Conservation (phyloP, 179 eudicot species). For the Gypsophila paniculata region DNA sequence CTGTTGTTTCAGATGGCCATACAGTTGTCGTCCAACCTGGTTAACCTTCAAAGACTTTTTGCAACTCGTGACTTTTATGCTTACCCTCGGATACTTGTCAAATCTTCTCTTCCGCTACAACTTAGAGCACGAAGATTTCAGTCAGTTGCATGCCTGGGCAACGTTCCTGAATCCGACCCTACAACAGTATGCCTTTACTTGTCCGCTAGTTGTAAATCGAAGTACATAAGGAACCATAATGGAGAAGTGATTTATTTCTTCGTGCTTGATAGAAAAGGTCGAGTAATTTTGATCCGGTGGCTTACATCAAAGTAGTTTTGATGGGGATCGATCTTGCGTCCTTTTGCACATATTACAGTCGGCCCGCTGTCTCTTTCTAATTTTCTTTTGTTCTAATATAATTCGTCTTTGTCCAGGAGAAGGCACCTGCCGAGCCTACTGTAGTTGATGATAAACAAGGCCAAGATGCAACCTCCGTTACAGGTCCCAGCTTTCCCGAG, state of each 20-base stretch:
- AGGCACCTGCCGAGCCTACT: conserved; percentile 30
- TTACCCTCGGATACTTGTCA: conserved; percentile 3
- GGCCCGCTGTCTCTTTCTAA: conserved; percentile 3
- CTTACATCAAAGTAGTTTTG: not conserved
- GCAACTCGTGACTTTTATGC: conserved; percentile 11
- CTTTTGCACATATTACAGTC: not conserved
- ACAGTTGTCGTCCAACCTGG: conserved; percentile 17
- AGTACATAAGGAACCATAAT: not conserved
- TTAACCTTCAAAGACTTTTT: not conserved
- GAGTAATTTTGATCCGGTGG: not conserved
- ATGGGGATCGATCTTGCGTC: not conserved
- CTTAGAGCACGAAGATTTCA: conserved; percentile 24
- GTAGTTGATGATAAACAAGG: conserved; percentile 27
- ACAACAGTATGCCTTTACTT: conserved; percentile 18
- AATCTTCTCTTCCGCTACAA: conserved; percentile 9
- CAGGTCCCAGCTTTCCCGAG: conserved; percentile 45
- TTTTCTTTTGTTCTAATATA: conserved; percentile 7
- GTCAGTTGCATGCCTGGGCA: conserved; percentile 35
- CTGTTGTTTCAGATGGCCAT: conserved; percentile 18
- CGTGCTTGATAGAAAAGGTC: not conserved
- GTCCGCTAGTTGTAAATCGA: too few species aligned
- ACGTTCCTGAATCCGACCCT: conserved; percentile 29
- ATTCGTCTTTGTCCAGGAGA: conserved; percentile 43
- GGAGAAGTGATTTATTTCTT: not conserved
- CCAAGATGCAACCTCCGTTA: conserved; percentile 32